Evolutionary conservation across 495 filamentous ascomycete species (phyloP), one percentile per base, ranked within the genome.

Genomic region (Xylaria flabelliformis): DNA sequence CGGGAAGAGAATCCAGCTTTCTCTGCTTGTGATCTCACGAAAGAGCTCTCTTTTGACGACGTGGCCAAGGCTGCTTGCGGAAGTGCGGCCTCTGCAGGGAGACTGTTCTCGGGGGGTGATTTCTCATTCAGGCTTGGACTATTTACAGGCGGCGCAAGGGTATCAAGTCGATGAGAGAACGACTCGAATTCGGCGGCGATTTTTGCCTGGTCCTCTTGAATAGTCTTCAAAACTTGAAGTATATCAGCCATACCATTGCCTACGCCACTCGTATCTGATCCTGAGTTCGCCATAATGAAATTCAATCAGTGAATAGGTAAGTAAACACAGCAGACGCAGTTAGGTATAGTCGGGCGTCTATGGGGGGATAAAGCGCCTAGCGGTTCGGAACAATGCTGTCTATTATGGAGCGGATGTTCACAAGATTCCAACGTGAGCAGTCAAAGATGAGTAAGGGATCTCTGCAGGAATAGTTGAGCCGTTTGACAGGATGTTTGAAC

Each of bases 101-200:
- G 39, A 15, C n/a, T 41, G 34, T 64, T 66, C 62, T 58, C 61
- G n/a, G 74, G 67, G 41, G 70, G 29, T 29, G 74, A 67, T 71
- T 56, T 64, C 71, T 56, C 73, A 61, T 41, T 74, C 21, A 77
- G 63, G 64, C 53, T 63, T 13, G 72, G 73, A 21, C 73, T 78
- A 8, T 82, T 83, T 34, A 78, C 82, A 83, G 62, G 53, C 19
- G 78, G 73, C 15, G 89, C 84, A 39, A 92, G 83, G 24, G 85
- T 81, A 76, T 91, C 90, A 67, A 92, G 85, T 58, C 90, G 89
- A 44, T 88, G 87, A 63, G 91, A 89, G 70, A 94, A 88, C 15
- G 85, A 83, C 76, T 93, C 89, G 64, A 94, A 84, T 34, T 85
- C 85, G 36, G 88, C 83, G 48, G 90, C 82, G 63, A 94, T 84